Evolutionary conservation across 139 green algal species (phyloP).

Genomic region (Desmodesmus armatus): DNA sequence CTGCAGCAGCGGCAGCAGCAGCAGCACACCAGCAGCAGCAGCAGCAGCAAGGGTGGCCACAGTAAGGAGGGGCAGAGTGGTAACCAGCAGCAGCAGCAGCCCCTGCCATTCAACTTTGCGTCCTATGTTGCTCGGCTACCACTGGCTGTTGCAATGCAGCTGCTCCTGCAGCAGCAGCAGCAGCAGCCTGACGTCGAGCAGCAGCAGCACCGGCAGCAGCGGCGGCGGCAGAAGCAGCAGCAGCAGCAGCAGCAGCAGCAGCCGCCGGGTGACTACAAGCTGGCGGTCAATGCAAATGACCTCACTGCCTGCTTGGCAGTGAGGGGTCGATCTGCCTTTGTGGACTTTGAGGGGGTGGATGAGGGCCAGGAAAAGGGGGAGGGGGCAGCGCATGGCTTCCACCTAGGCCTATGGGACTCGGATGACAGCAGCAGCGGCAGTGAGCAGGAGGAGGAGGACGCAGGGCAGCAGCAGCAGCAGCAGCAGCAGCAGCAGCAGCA

Average conservation of each 20-base stretch:
- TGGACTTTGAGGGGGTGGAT: no score
- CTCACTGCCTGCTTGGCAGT: not conserved
- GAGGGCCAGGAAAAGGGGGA: no score
- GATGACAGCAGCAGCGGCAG: no score
- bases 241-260: not conserved
- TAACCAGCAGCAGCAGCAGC: not conserved
- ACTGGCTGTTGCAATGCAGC: not conserved
- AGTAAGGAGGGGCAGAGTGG: not conserved
- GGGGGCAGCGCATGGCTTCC: no score
- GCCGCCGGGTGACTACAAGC: constrained; percentile 12
- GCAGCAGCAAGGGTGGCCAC: not conserved
- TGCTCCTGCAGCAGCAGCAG: not conserved
- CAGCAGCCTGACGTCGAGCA: not conserved
- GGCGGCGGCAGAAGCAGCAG: not conserved
- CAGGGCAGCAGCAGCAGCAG: no score
- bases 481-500: no score
- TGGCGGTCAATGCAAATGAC: no score
- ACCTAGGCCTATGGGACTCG: no score
- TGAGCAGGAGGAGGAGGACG: no score
- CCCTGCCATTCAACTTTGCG: constrained; percentile 46
- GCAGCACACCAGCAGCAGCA: not conserved
- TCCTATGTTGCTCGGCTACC: constrained; percentile 41
- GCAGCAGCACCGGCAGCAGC: not conserved
- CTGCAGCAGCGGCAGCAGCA: constrained; percentile 21
- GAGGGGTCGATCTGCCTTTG: no score